Base-by-base conservation (phyloP, 352 stramenopile genomes). In the Phytopythium vexans region DNA sequence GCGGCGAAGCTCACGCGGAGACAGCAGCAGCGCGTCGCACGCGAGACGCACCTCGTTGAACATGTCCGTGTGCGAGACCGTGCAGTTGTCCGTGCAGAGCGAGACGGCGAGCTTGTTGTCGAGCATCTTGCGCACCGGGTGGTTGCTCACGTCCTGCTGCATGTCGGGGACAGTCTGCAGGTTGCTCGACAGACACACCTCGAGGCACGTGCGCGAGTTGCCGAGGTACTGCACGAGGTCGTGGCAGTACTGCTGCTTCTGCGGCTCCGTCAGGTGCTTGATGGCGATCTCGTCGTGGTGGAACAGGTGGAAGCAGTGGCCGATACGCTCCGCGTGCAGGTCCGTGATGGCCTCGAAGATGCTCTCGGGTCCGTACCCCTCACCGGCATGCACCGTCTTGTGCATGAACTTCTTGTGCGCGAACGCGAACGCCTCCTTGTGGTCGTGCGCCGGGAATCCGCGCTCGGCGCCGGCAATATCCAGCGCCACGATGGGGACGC, bases 101-200 rank as follows among this genome's bases (percentile, higher is more conserved):
- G 65, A 82, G 33, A 95, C 85, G 0, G 84, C 80, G 43, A 96
- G 62, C 53, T 89, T 88, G 57, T 88, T 83, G 49, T 85, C 71
- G 41, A 95, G 74, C 86, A 96, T 95, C 21, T 84, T 60, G 8
- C 76, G 77, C 41, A 92, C 68, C 35, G 86, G 82, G 57, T 96
- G 88, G 31, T 70, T 79, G 54, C 58, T 74, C 31, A 76, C 64
- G 68, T 95, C 82, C 34, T 80, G 73, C 45, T 88, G 38, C 60
- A 96, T 70, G n/a, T 77, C 72, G 3, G 85, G 86, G 16, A 82
- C 69, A 3, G 87, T 96, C 68, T 96, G 87, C 53, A 94, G 59
- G 61, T 96, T 96, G 59, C 82, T 94, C 16, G 76, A 93, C 41
- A 96, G 53, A 52, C 87, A 96, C 34, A 96, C 84, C 51, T 96